Percentiles rank a stretch among this genome's conserved stretches.
These are phyloP conservation scores for Neurospora sp. DNA, from an alignment of 495 filamentous ascomycete species.

Conservation along the genomic window DNA sequence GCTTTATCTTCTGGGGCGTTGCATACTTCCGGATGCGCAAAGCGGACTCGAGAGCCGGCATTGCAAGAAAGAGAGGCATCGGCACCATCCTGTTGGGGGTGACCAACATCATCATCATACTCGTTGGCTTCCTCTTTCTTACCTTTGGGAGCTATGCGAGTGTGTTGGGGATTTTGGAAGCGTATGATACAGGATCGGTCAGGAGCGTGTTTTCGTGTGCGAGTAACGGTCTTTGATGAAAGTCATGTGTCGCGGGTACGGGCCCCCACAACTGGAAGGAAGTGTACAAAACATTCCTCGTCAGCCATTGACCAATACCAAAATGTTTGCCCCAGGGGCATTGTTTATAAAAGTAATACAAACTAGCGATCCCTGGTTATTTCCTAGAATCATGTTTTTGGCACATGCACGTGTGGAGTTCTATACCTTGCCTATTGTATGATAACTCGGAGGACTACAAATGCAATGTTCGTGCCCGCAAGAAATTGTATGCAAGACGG, in stretches of 20 bases:
- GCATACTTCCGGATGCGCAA: constrained; percentile 76
- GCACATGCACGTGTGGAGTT: no score
- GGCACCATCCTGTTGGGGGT: constrained; percentile 51
- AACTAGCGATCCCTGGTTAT: not conserved
- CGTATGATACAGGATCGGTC: constrained; percentile 44
- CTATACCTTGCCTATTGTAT: no score
- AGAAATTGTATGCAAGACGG: no score
- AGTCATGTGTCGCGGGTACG: not conserved
- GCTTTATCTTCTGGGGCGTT: constrained; percentile 89
- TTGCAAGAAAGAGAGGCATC: constrained; percentile 47
- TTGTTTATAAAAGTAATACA: not conserved
- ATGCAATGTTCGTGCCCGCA: no score
- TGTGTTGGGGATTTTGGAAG: constrained; percentile 54
- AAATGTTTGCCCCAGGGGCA: not conserved
- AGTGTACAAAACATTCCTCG: not conserved
- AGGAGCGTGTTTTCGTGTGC: constrained; percentile 53
- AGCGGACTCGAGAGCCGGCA: constrained; percentile 53
- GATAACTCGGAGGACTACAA: no score
- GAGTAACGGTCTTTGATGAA: constrained; percentile 42
- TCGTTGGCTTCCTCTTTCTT: constrained; percentile 66
- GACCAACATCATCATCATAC: constrained; percentile 59
- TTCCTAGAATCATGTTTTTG: not conserved
- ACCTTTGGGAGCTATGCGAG: constrained; percentile 71
- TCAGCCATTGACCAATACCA: not conserved
- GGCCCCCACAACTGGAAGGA: not conserved